phyloP scores from a whole-genome alignment of 768 basidiomycete genomes.

The Bullera alba region DNA sequence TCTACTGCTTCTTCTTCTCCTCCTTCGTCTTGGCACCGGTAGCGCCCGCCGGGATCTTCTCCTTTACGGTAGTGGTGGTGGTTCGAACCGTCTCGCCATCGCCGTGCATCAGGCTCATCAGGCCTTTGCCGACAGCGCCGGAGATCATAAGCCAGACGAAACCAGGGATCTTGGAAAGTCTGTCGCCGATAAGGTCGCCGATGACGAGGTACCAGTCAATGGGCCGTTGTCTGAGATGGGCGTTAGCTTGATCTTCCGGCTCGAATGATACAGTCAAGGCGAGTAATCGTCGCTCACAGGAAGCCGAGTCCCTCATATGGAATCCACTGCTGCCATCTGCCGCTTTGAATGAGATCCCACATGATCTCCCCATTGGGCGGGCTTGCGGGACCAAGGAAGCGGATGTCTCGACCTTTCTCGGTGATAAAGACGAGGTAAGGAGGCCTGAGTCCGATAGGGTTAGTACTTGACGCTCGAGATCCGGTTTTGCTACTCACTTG shows the following conservation, averaged over 20 bases:
- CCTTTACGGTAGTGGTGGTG: not conserved
- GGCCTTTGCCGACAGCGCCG: constrained; percentile 1
- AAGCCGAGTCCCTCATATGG: not conserved
- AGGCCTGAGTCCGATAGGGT: constrained; percentile 51
- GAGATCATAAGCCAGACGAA: constrained; percentile 4
- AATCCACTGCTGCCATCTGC: not conserved
- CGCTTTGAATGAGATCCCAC: not conserved
- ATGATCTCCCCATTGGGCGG: not conserved
- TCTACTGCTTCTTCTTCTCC: no score
- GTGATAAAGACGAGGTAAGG: constrained; percentile 66
- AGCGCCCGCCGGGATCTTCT: not conserved
- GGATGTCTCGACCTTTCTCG: constrained; percentile 68
- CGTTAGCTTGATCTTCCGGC: not conserved
- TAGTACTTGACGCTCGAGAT: no score
- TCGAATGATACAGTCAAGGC: not conserved
- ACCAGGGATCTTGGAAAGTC: constrained; percentile 8
- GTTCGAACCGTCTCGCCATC: not conserved
- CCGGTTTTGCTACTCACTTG: constrained; percentile 54
- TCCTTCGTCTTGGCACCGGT: no score
- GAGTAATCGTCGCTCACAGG: not conserved
- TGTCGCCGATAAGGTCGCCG: not conserved
- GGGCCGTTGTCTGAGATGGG: not conserved
- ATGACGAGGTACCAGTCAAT: constrained; percentile 11
- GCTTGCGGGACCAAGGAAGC: constrained; percentile 62
- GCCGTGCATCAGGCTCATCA: not conserved